These are phyloP conservation scores for Acanthamoeba castellanii DNA, from an alignment of 208 protist species.

Conservation along the genomic window DNA sequence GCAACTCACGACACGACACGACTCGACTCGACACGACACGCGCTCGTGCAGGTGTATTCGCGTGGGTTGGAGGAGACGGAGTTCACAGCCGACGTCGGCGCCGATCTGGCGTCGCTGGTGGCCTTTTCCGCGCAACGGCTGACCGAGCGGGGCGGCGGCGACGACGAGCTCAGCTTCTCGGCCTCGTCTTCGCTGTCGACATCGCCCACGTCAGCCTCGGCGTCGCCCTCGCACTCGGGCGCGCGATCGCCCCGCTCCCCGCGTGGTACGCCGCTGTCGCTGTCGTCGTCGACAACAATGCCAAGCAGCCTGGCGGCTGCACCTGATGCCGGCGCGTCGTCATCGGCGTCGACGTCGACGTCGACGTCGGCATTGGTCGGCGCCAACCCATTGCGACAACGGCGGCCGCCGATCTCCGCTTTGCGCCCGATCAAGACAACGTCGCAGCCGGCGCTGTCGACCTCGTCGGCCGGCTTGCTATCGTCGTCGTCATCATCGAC, in stretches of 20 bases:
- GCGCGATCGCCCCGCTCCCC: not conserved
- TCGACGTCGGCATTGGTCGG: not conserved
- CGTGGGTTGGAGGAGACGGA: not conserved
- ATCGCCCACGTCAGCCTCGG: not conserved
- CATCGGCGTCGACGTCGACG: not conserved
- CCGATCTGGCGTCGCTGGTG: not conserved
- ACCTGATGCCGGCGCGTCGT: not conserved
- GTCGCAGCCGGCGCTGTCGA: too few relatives aligned
- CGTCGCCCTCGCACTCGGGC: not conserved
- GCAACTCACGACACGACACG: not conserved
- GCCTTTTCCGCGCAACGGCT: not conserved
- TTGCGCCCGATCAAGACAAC: too few relatives aligned
- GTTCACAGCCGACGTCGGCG: not conserved
- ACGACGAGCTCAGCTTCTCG: not conserved
- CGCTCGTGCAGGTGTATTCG: not conserved
- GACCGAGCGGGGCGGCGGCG: not conserved
- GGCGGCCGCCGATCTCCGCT: not conserved
- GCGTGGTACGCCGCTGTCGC: not conserved
- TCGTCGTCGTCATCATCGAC: too few relatives aligned
- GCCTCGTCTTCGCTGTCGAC: not conserved
- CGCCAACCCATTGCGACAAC: not conserved
- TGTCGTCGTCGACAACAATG: too few relatives aligned
- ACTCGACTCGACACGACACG: too few relatives aligned
- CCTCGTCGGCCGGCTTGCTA: too few relatives aligned
- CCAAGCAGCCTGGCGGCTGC: too few relatives aligned